A percentile compares a stretch with the other conserved stretches of the same genome.
Evolutionary conservation across 345 rosid genomes (phyloP).

Genomic region (Combretum micranthum): DNA sequence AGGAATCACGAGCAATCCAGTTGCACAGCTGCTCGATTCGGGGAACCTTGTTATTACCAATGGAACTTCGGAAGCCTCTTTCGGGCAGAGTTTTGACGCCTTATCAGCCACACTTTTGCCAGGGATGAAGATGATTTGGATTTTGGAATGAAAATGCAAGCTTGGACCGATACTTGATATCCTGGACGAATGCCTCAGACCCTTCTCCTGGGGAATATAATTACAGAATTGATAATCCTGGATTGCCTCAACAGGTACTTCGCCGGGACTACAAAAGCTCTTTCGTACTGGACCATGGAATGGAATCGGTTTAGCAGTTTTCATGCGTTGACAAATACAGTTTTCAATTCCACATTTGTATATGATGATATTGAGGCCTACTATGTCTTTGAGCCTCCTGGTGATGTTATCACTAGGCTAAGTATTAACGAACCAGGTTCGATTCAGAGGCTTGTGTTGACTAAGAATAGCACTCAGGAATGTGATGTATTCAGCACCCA

Average conservation of each 20-base stretch:
- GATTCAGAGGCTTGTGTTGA: slow-evolving; percentile 9
- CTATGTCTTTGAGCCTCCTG: slow-evolving; percentile 7
- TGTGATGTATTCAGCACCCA: slow-evolving; percentile 17
- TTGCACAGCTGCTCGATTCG: slow-evolving; percentile 22
- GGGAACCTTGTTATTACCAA: slow-evolving; percentile 42
- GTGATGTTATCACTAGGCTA: not conserved
- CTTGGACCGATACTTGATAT: not conserved
- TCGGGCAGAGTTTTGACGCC: slow-evolving; percentile 52
- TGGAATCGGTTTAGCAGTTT: slow-evolving; percentile 7
- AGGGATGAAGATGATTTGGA: no score
- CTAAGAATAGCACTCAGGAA: not conserved
- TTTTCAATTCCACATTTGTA: slow-evolving; percentile 7
- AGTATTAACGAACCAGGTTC: slow-evolving; percentile 11
- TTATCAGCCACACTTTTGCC: slow-evolving; percentile 25
- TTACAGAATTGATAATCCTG: not conserved
- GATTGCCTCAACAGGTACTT: not conserved
- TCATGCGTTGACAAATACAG: not conserved
- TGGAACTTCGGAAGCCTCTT: not conserved
- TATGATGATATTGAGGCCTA: slow-evolving; percentile 4
- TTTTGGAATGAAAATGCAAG: no score
- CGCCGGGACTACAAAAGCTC: not conserved
- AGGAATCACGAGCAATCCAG: slow-evolving; percentile 9
- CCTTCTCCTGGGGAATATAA: slow-evolving; percentile 4
- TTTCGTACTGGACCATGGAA: slow-evolving; percentile 6
- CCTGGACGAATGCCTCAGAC: slow-evolving; percentile 2